phyloP scores from a whole-genome alignment of 176 grass and related monocot species.

The Zea luxurians region DNA sequence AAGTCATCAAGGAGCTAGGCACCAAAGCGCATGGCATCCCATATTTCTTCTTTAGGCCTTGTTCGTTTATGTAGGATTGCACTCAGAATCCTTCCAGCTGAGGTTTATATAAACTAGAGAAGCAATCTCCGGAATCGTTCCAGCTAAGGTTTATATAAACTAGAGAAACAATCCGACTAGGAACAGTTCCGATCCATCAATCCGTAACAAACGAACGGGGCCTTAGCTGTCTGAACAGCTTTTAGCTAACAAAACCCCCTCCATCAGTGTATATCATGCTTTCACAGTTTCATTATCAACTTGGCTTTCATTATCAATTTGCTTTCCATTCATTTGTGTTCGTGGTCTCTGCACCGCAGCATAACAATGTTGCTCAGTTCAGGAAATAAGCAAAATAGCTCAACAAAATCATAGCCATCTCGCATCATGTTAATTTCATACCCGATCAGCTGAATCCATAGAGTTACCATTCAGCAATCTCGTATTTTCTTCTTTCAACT shows the following conservation, averaged over 20 bases:
- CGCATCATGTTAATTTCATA: slow-evolving; percentile 39
- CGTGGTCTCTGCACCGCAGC: slow-evolving; percentile 53
- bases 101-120: too few species aligned
- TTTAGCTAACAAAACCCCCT: neutral
- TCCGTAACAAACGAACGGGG: too few species aligned
- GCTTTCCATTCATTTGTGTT: slow-evolving; percentile 73
- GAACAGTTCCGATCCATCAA: too few species aligned
- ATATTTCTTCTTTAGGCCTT: neutral
- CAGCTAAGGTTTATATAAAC: too few species aligned
- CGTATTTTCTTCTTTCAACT: slow-evolving; percentile 60
- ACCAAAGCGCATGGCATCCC: neutral
- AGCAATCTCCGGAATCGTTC: too few species aligned
- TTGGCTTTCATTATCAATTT: slow-evolving; percentile 41
- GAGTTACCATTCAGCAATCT: slow-evolving; percentile 66
- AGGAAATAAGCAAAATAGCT: neutral
- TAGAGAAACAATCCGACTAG: too few species aligned
- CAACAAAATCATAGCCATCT: neutral
- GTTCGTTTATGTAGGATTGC: too few species aligned
- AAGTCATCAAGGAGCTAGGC: slow-evolving; percentile 14
- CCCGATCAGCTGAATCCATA: slow-evolving; percentile 65
- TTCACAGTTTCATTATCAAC: slow-evolving; percentile 32
- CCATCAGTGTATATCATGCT: slow-evolving; percentile 23
- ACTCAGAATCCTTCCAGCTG: too few species aligned
- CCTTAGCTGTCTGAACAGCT: neutral
- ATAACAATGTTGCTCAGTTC: slow-evolving; percentile 1